Evolutionary conservation across 1,284 basidiomycete genomes (phyloP).

Genomic region (Boletellus deceptivus): DNA sequence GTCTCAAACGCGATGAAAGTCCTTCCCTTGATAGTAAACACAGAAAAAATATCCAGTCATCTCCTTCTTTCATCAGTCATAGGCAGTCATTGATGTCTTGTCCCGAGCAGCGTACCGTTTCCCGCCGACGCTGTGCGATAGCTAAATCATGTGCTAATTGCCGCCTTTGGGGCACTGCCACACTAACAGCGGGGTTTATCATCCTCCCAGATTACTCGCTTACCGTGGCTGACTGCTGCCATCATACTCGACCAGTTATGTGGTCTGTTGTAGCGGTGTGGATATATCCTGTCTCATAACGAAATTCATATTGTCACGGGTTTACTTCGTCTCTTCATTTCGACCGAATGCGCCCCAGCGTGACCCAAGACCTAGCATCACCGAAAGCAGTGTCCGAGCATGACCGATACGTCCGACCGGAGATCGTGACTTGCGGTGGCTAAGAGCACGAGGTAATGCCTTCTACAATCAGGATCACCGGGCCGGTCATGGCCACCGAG

Average conservation of each 20-base stretch:
- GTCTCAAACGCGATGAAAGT: not conserved
- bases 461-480: too few relatives aligned
- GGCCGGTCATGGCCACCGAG: too few relatives aligned
- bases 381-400: too few relatives aligned
- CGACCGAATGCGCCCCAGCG: too few relatives aligned
- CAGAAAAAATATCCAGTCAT: conserved; percentile 1
- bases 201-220: not conserved
- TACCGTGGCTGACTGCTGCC: not conserved
- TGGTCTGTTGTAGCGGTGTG: too few relatives aligned
- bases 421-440: too few relatives aligned
- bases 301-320: too few relatives aligned
- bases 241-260: too few relatives aligned
- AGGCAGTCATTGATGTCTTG: not conserved
- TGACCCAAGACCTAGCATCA: too few relatives aligned
- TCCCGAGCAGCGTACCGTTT: conserved; percentile 6
- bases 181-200: not conserved
- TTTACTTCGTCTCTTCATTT: conserved; percentile 55
- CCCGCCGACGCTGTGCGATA: conserved; percentile 5
- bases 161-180: not conserved
- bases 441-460: too few relatives aligned
- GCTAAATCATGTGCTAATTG: conserved; percentile 2
- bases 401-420: too few relatives aligned
- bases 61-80: conserved; percentile 4
- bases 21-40: conserved; percentile 7
- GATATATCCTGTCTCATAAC: too few relatives aligned